These are phyloP conservation scores for Sporodiniella umbellata DNA, from an alignment of 371 early-diverging fungal species.

Conservation along the genomic window DNA sequence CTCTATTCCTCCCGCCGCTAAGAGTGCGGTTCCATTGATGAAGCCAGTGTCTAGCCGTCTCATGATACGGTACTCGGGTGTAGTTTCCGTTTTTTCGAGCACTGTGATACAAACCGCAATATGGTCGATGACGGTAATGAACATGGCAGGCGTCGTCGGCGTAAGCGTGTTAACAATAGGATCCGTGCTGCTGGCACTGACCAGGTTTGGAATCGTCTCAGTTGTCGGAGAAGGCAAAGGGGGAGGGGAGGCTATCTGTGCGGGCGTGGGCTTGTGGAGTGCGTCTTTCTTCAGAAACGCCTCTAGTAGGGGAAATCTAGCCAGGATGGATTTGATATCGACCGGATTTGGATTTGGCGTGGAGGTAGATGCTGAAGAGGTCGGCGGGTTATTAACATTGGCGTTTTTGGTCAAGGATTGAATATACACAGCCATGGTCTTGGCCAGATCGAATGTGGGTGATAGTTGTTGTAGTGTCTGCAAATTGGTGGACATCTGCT, in stretches of 20 bases:
- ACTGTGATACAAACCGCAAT: conserved; percentile 72
- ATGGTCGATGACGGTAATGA: conserved; percentile 71
- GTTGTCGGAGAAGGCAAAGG: background rate
- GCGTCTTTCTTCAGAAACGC: conserved; percentile 40
- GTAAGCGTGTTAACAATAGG: conserved; percentile 20
- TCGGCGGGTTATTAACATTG: background rate
- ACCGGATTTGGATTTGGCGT: conserved; percentile 11
- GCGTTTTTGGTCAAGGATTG: conserved; percentile 30
- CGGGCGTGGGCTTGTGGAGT: background rate
- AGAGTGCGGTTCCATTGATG: conserved; percentile 82
- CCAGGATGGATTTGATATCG: conserved; percentile 38
- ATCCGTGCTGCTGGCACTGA: conserved; percentile 5
- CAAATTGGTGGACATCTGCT: conserved; percentile 40
- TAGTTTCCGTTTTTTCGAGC: conserved; percentile 44
- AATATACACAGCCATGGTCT: conserved; percentile 37
- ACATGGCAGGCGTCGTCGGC: conserved; percentile 49
- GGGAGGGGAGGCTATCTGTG: background rate
- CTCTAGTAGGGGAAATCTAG: conserved; percentile 41
- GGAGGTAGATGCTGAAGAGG: conserved; percentile 4
- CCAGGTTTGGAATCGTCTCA: conserved; percentile 5
- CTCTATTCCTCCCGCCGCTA: conserved; percentile 84
- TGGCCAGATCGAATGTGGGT: conserved; percentile 37
- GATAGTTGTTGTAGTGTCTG: conserved; percentile 32
- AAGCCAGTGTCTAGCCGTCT: conserved; percentile 77
- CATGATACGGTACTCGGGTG: conserved; percentile 60